phyloP scores from a whole-genome alignment of 495 filamentous ascomycete species.

The Penicillium nucicola region DNA sequence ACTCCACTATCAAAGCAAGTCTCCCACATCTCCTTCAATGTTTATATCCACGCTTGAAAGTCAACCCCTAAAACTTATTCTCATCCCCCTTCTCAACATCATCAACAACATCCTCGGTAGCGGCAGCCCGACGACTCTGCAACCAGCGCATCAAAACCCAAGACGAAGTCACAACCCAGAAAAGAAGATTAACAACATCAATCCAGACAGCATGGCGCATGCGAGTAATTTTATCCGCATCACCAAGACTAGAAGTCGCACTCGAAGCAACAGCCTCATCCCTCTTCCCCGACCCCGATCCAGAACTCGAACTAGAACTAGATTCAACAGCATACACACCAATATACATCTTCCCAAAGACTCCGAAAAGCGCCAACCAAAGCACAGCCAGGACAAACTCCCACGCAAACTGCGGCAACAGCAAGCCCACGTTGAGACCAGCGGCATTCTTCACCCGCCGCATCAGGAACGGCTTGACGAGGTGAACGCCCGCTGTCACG shows the following conservation, averaged over 20 bases:
- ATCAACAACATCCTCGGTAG: neutral
- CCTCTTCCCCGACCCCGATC: conserved; percentile 39
- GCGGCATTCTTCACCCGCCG: conserved; percentile 29
- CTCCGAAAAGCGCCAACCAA: conserved; percentile 76
- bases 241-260: conserved; percentile 13
- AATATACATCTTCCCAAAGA: conserved; percentile 81
- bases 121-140: conserved; percentile 18
- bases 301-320: conserved; percentile 27
- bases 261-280: conserved; percentile 30
- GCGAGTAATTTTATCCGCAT: conserved; percentile 47
- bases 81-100: conserved; percentile 18
- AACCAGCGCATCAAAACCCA: conserved; percentile 40
- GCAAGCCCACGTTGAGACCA: conserved; percentile 4
- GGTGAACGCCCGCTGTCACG: conserved; percentile 57
- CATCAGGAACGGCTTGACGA: conserved; percentile 52
- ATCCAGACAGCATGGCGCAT: conserved; percentile 91
- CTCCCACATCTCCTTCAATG: neutral
- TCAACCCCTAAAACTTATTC: too few species aligned
- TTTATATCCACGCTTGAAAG: neutral
- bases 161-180: conserved; percentile 64
- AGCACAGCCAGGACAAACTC: conserved; percentile 66
- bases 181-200: conserved; percentile 65
- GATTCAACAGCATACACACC: conserved; percentile 47
- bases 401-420: conserved; percentile 59
- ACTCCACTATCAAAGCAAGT: neutral